Evolutionary conservation across 2,329 filamentous ascomycete genomes (phyloP).

Genomic region (Aspergillus bombycis): DNA sequence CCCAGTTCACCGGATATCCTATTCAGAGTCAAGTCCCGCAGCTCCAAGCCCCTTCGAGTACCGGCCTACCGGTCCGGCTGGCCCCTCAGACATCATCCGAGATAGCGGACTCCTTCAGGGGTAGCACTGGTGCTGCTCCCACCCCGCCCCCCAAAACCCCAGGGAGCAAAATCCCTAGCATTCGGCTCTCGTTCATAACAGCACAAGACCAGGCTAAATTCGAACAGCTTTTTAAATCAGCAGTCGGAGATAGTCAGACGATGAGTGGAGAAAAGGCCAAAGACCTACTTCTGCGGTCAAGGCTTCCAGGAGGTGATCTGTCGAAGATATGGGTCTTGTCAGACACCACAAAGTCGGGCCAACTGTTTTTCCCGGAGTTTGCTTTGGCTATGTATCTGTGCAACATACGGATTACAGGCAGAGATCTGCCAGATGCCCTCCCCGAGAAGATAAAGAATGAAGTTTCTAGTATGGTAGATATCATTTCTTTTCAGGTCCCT

Average conservation of each 20-base stretch:
- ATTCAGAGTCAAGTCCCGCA: conserved; percentile 40
- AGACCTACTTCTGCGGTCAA: conserved; percentile 85
- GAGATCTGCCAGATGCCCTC: conserved; percentile 71
- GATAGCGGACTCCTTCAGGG: conserved; percentile 66
- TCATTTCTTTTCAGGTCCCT: conserved; percentile 90
- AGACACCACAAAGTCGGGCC: conserved; percentile 94
- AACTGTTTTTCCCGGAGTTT: conserved; percentile 96
- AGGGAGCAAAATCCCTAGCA: conserved; percentile 83
- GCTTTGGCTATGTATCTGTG: conserved; percentile 98
- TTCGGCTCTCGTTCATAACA: conserved; percentile 93
- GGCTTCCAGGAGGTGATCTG: conserved; percentile 81
- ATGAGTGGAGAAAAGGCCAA: conserved; percentile 91
- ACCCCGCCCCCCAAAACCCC: conserved; percentile 63
- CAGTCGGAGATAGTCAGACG: conserved; percentile 79
- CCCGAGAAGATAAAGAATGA: conserved; percentile 92
- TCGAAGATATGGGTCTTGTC: conserved; percentile 94
- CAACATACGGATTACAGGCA: conserved; percentile 88
- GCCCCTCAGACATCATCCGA: conserved; percentile 64
- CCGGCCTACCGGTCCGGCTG: conserved; percentile 55
- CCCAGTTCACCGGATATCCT: conserved; percentile 64
- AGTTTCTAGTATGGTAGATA: conserved; percentile 99
- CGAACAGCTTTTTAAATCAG: conserved; percentile 95
- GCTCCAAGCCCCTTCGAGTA: conserved; percentile 48
- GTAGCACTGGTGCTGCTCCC: conserved; percentile 53
- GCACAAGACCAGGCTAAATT: conserved; percentile 95